Evolutionary conservation across 495 filamentous ascomycete species (phyloP), one percentile per base, ranked within the genome.

Genomic region (Pyrenula massariospora): DNA sequence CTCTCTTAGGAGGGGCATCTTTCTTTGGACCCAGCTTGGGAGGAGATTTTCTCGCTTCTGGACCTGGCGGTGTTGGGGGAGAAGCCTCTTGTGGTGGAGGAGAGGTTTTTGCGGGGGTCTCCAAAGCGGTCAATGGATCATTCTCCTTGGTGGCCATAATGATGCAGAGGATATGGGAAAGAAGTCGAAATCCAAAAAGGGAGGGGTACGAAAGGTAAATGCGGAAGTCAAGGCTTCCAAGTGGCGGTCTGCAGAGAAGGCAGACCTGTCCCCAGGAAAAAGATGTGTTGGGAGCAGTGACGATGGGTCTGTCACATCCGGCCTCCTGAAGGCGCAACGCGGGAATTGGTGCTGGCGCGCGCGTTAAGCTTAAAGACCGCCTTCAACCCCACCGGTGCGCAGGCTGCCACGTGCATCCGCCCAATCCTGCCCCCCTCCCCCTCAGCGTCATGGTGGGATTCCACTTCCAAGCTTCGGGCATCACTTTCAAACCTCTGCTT

Each of bases 31-130:
- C 31, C 5, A 15, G 31, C 15, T 42, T 42, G 5, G 31, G 31
- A 5, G 31, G 31, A 15, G 31, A 42, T 15, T 42, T 42, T 15
- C 15, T 42, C 31, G 31, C 31, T 42, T 15, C 31, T 42, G 68
- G 62, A 22, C 65, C 71, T 57, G 70, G 73, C 20, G 67, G 58
- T 54, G 70, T 66, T 20, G 31, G 59, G 42, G 63, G 54, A 36
- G 66, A 66, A 48, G 55, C 56, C 15, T 42, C 31, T 42, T 42
- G 8, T 42, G 31, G 31, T 42, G 15, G 31, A 42, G 5, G 8
- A 42, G 31, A 15, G 31, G 5, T 42, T 15, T 8, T 15, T 42
- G 15, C 31, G 15, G 31, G 31, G 15, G 31, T 15, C 31, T 42
- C 31, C 5, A 42, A 15, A 15, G 31, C 31, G 15, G 31, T 15